Conservation (phyloP, 1,139 yeast species). For the Eremothecium cymbalariae region DNA sequence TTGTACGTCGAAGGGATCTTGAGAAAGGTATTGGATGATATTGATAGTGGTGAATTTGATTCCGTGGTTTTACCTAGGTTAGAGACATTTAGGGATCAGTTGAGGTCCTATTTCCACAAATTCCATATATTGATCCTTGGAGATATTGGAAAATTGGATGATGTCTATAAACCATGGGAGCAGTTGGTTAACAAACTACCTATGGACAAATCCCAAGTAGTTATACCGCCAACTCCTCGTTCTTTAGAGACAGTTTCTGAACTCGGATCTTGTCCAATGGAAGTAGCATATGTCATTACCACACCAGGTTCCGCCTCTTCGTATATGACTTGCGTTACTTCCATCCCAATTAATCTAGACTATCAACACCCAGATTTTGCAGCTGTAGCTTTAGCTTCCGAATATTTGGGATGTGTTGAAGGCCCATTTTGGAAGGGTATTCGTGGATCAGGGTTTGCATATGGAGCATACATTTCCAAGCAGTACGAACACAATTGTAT, state of each 20-base stretch:
- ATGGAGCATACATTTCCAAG: slow-evolving; percentile 64
- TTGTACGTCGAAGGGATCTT: slow-evolving; percentile 55
- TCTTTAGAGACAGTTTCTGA: slow-evolving; percentile 48
- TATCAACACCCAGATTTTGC: slow-evolving; percentile 62
- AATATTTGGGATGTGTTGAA: slow-evolving; percentile 77
- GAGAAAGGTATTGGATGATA: slow-evolving; percentile 41
- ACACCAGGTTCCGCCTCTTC: slow-evolving; percentile 87
- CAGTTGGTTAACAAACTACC: slow-evolving; percentile 30
- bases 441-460: slow-evolving; percentile 92
- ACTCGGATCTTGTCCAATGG: slow-evolving; percentile 46
- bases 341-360: slow-evolving; percentile 47
- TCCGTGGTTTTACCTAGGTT: slow-evolving; percentile 43
- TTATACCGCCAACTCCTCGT: slow-evolving; percentile 41
- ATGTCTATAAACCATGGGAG: slow-evolving; percentile 44
- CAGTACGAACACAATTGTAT: slow-evolving; percentile 62
- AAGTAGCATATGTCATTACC: slow-evolving; percentile 55
- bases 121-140: slow-evolving; percentile 68
- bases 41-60: slow-evolving; percentile 39
- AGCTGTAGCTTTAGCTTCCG: slow-evolving; percentile 64
- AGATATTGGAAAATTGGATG: slow-evolving; percentile 39
- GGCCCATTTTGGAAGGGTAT: slow-evolving; percentile 98
- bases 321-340: slow-evolving; percentile 55
- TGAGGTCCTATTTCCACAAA: slow-evolving; percentile 51
- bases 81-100: slow-evolving; percentile 45
- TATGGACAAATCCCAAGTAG: slow-evolving; percentile 8